Evolutionary conservation across 768 basidiomycete species (phyloP).

Genomic region (Mycena sanguinolenta): DNA sequence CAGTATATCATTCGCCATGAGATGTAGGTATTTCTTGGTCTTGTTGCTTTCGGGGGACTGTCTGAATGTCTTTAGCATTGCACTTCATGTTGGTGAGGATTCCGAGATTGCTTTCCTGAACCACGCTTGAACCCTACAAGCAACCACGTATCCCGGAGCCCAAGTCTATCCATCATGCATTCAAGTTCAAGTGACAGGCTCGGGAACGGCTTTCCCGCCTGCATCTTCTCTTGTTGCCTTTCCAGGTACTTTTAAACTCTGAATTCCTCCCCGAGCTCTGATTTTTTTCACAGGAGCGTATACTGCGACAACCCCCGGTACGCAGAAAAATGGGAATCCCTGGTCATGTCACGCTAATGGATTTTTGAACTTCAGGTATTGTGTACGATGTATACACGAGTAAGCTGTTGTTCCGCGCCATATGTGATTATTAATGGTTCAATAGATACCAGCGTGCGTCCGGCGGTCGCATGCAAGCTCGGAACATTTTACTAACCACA

Average conservation of each 20-base stretch:
- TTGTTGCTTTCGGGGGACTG: not conserved
- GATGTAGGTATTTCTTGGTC: slow-evolving; percentile 48
- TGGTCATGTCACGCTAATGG: no score
- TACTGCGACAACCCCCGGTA: slow-evolving; percentile 16
- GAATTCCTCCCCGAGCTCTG: not conserved
- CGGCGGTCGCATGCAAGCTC: not conserved
- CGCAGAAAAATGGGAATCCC: not conserved
- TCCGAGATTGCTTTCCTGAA: not conserved
- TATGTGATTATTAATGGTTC: not conserved
- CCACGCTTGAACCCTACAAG: slow-evolving; percentile 31
- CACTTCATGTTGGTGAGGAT: slow-evolving; percentile 10
- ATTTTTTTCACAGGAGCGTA: not conserved
- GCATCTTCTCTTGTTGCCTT: slow-evolving; percentile 60
- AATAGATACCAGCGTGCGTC: slow-evolving; percentile 17
- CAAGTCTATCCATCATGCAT: slow-evolving; percentile 63
- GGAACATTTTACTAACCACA: not conserved
- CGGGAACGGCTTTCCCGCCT: slow-evolving; percentile 55
- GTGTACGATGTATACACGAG: slow-evolving; percentile 16
- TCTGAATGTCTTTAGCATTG: slow-evolving; percentile 3
- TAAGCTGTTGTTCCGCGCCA: not conserved
- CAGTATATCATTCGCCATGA: slow-evolving; percentile 66
- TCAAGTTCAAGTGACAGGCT: slow-evolving; percentile 60
- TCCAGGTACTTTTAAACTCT: slow-evolving; percentile 53
- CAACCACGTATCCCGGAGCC: slow-evolving; percentile 56
- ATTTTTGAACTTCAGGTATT: not conserved